phyloP scores from a whole-genome alignment of 148 eudicot genomes.

The Rhododendron williamsianum region DNA sequence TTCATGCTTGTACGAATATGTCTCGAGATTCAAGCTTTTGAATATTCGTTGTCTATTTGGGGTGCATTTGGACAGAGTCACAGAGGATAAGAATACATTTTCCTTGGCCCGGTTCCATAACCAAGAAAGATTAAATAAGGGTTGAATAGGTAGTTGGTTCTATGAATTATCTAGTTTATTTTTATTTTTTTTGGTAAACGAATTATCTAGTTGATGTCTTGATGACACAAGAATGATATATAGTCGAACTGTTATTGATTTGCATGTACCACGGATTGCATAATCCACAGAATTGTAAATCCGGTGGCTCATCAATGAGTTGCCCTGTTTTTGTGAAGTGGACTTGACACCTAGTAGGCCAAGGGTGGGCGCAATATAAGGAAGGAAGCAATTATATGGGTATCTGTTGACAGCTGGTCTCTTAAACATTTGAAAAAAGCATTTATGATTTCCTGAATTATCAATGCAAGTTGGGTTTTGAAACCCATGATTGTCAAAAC shows the following conservation, averaged over 20 bases:
- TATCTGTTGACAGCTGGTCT: constrained; percentile 12
- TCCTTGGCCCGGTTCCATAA: not conserved
- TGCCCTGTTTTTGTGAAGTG: constrained; percentile 1
- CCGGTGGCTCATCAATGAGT: constrained; percentile 1
- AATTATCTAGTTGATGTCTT: too few species aligned
- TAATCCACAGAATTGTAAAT: not conserved
- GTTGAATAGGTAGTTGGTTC: not conserved
- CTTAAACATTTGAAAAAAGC: not conserved
- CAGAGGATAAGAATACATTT: not conserved
- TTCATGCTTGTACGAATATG: not conserved
- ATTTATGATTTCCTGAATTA: not conserved
- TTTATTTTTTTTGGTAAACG: too few species aligned
- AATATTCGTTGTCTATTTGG: not conserved
- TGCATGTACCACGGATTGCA: not conserved
- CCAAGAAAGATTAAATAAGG: not conserved
- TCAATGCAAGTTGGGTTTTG: constrained; percentile 1
- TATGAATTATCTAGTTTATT: too few species aligned
- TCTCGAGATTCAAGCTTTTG: not conserved
- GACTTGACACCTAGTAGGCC: constrained; percentile 11
- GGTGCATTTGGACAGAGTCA: not conserved
- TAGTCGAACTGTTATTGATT: not conserved
- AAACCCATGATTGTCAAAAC: not conserved
- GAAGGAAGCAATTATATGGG: not conserved
- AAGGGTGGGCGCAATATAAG: not conserved
- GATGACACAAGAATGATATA: not conserved